A percentile compares a stretch with the other conserved stretches of the same genome.
These are phyloP conservation scores for Myxozyma monticola DNA, from an alignment of 805 yeast genomes.

Conservation along the genomic window DNA sequence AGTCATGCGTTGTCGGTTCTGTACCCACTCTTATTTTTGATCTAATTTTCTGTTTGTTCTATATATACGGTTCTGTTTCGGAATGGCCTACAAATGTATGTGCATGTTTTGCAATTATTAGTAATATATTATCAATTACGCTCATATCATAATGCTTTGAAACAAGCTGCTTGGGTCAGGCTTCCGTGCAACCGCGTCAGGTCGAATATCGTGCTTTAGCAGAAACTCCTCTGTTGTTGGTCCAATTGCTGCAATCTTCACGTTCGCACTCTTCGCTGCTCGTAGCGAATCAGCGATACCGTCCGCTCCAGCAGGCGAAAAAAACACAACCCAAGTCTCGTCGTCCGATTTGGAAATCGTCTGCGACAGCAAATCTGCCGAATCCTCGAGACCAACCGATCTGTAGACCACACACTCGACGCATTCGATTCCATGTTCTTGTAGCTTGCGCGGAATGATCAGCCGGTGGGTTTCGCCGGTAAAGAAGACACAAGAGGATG, in stretches of 20 bases:
- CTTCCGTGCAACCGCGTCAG: conserved; percentile 63
- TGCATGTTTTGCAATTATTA: not conserved
- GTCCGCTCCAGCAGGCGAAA: conserved; percentile 87
- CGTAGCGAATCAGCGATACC: conserved; percentile 22
- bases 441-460: conserved; percentile 66
- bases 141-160: not conserved
- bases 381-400: conserved; percentile 40
- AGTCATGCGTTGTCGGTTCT: not conserved
- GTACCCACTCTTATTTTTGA: not conserved
- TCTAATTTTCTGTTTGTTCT: not conserved
- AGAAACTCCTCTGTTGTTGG: conserved; percentile 80
- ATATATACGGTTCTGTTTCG: not conserved
- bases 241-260: conserved; percentile 78
- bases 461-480: conserved; percentile 87
- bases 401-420: conserved; percentile 25
- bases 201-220: conserved; percentile 50
- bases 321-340: conserved; percentile 70
- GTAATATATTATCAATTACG: not conserved
- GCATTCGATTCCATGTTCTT: conserved; percentile 17
- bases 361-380: conserved; percentile 39
- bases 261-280: conserved; percentile 6
- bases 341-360: conserved; percentile 29
- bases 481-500: conserved; percentile 53
- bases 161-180: conserved; percentile 60
- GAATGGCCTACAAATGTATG: not conserved